phyloP scores from a whole-genome alignment of 1,284 basidiomycete species.

The Trametes sp. region DNA sequence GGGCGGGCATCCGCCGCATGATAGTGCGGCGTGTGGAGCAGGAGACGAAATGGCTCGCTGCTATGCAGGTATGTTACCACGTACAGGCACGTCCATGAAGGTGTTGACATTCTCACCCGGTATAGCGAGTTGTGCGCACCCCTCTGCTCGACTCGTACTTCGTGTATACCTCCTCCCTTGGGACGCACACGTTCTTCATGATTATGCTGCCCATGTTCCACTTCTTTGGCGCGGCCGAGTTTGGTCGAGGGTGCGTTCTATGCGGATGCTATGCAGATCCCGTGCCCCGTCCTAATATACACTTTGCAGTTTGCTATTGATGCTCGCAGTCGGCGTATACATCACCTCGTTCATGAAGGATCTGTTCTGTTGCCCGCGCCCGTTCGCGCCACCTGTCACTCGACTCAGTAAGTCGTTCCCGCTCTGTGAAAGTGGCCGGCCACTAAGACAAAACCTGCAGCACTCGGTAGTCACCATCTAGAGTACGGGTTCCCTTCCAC shows the following conservation, averaged over 20 bases:
- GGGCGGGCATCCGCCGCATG: conserved; percentile 64
- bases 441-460: conserved; percentile 38
- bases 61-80: conserved; percentile 64
- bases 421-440: not conserved
- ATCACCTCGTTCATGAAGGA: conserved; percentile 89
- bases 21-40: conserved; percentile 66
- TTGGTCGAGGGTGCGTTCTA: conserved; percentile 74
- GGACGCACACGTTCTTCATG: conserved; percentile 97
- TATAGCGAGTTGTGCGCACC: conserved; percentile 64
- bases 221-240: conserved; percentile 83
- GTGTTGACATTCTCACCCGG: not conserved
- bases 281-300: not conserved
- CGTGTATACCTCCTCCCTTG: conserved; percentile 88
- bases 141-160: conserved; percentile 88
- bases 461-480: conserved; percentile 84
- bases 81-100: not conserved
- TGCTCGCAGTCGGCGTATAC: conserved; percentile 87
- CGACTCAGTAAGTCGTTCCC: conserved; percentile 70
- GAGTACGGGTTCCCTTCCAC: conserved; percentile 98
- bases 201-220: conserved; percentile 85
- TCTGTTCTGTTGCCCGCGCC: conserved; percentile 89
- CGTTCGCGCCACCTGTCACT: conserved; percentile 90
- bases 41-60: conserved; percentile 75
- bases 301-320: conserved; percentile 64
- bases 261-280: not conserved